Evolutionary conservation across 2,329 filamentous ascomycete genomes (phyloP).

Genomic region (Neonectria faginata): DNA sequence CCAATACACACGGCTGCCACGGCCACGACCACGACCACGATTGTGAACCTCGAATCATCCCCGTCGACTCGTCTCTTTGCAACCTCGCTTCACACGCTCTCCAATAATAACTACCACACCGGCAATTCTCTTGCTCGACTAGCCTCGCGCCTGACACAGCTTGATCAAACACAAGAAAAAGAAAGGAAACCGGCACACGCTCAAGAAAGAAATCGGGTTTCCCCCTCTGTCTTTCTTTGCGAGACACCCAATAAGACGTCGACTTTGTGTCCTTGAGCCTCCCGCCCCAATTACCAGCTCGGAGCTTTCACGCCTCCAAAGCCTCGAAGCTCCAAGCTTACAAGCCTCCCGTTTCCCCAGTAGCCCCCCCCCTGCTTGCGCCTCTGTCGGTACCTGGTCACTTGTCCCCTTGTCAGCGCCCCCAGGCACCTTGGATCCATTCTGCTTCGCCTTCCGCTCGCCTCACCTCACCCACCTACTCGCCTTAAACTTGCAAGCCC

Average conservation of each 20-base stretch:
- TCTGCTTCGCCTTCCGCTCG: slow-evolving; percentile 20
- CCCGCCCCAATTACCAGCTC: slow-evolving; percentile 21
- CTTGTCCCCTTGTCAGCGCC: slow-evolving; percentile 18
- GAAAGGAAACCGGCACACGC: not conserved
- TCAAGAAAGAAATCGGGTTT: not conserved
- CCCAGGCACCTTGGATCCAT: slow-evolving; percentile 14
- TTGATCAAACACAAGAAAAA: slow-evolving; percentile 7
- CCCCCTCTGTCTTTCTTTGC: not conserved
- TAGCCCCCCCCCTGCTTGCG: slow-evolving; percentile 19
- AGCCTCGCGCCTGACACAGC: not conserved
- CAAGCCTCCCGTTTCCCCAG: slow-evolving; percentile 18
- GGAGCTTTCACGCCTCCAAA: slow-evolving; percentile 6
- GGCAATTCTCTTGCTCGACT: not conserved
- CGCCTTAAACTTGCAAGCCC: slow-evolving; percentile 18
- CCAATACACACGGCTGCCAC: not conserved
- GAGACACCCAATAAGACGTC: slow-evolving; percentile 6
- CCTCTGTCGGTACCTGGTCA: slow-evolving; percentile 19
- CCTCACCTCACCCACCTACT: slow-evolving; percentile 22
- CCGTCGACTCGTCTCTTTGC: not conserved
- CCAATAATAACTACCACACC: slow-evolving; percentile 3
- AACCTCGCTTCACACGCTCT: not conserved
- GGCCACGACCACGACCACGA: not conserved
- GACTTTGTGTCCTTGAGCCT: not conserved
- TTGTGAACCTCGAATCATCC: slow-evolving; percentile 1
- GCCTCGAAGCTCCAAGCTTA: not conserved